These are phyloP conservation scores for Corynascus novoguineensis DNA, from an alignment of 495 filamentous ascomycete species.

Conservation along the genomic window DNA sequence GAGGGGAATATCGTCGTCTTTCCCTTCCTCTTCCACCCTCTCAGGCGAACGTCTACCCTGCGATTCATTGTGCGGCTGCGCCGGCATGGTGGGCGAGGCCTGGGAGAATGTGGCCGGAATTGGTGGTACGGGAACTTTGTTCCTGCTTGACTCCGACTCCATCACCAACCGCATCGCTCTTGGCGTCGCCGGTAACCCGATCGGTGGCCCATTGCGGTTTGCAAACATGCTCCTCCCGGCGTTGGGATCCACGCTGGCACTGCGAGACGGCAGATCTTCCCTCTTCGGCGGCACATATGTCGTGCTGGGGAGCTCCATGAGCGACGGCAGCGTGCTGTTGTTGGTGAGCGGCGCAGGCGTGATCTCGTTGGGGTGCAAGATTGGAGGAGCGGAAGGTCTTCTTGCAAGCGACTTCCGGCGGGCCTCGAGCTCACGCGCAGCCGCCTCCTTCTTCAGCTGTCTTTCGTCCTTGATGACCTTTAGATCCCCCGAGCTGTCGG, in stretches of 20 bases:
- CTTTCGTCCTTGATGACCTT: constrained; percentile 48
- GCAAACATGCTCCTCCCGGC: constrained; percentile 41
- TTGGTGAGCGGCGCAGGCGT: constrained; percentile 32
- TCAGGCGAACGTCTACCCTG: constrained; percentile 16
- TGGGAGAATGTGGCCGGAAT: constrained; percentile 51
- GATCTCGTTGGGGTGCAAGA: constrained; percentile 66
- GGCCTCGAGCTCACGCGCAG: constrained; percentile 81
- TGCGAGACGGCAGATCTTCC: constrained; percentile 38
- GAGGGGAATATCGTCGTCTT: constrained; percentile 23
- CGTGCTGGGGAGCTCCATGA: constrained; percentile 25
- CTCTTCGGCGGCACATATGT: constrained; percentile 34
- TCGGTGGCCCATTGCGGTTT: constrained; percentile 40
- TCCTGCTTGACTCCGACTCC: constrained; percentile 49
- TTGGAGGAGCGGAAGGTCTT: constrained; percentile 70
- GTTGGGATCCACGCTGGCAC: constrained; percentile 42
- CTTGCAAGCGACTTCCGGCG: constrained; percentile 75
- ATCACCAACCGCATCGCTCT: constrained; percentile 79
- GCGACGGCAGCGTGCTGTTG: constrained; percentile 9
- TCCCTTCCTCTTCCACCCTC: constrained; percentile 16
- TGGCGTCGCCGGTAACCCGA: constrained; percentile 78
- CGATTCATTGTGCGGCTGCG: constrained; percentile 14
- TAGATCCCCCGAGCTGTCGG: constrained; percentile 34
- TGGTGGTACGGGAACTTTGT: constrained; percentile 59
- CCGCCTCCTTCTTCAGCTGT: constrained; percentile 64
- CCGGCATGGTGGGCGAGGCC: constrained; percentile 22